Evolutionary conservation across 495 filamentous ascomycete species (phyloP).

Genomic region (Neurospora discreta): DNA sequence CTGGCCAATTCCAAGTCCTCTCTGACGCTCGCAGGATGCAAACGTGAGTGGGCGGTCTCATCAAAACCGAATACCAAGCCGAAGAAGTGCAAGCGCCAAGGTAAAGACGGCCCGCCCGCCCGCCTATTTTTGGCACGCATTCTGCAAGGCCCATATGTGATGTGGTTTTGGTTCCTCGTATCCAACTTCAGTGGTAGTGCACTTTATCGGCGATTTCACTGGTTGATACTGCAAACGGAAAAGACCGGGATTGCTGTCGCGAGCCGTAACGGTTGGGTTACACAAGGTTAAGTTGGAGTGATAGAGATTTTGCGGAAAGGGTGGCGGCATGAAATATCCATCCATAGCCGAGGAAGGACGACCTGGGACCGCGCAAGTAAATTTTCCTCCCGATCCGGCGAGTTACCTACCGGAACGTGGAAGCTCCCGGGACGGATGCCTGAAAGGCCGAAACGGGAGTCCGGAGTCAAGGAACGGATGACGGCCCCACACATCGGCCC

Average conservation of each 20-base stretch:
- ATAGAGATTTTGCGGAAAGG: not conserved
- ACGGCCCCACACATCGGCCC: not conserved
- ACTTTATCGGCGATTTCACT: not conserved
- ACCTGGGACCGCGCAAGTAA: not conserved
- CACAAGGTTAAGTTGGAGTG: not conserved
- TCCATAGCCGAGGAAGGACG: too few relatives aligned
- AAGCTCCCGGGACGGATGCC: not conserved
- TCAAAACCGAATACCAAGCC: too few relatives aligned
- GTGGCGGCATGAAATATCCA: too few relatives aligned
- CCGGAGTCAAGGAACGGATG: not conserved
- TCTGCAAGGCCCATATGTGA: not conserved
- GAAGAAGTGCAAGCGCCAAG: not conserved
- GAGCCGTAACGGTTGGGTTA: not conserved
- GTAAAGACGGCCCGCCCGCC: not conserved
- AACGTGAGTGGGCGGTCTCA: too few relatives aligned
- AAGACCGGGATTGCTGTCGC: not conserved
- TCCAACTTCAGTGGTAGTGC: not conserved
- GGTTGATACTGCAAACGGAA: not conserved
- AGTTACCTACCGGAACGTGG: not conserved
- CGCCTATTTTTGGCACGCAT: not conserved
- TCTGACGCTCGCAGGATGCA: not conserved
- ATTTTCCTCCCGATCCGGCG: not conserved
- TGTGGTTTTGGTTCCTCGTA: not conserved
- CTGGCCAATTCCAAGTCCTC: not conserved
- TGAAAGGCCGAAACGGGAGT: not conserved